These are phyloP conservation scores for Heritiera fomes DNA, from an alignment of 345 rosid species.

Conservation along the genomic window DNA sequence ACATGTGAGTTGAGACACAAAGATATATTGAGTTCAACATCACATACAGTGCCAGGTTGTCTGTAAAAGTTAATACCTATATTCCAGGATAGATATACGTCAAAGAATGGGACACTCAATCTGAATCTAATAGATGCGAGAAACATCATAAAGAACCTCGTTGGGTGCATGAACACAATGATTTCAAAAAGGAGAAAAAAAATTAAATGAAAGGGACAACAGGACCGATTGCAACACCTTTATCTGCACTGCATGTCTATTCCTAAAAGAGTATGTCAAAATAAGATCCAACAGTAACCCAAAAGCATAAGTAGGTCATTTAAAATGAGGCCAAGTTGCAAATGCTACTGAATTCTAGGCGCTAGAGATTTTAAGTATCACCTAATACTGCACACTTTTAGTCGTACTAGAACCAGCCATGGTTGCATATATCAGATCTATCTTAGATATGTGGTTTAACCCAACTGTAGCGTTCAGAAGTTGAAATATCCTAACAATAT, in stretches of 20 bases:
- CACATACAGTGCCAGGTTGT: too few relatives aligned
- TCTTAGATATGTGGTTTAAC: background rate
- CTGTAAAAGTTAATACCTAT: too few relatives aligned
- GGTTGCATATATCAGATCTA: background rate
- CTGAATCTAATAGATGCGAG: background rate
- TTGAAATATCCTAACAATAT: background rate
- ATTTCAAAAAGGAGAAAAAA: background rate
- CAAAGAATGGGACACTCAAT: background rate
- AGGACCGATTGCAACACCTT: background rate
- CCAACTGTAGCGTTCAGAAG: background rate
- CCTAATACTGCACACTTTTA: background rate
- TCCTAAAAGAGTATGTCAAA: background rate
- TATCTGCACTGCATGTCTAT: background rate
- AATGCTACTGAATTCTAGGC: background rate
- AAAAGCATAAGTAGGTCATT: background rate
- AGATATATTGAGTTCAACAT: too few relatives aligned
- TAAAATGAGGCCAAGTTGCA: background rate
- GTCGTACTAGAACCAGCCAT: too few relatives aligned
- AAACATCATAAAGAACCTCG: background rate
- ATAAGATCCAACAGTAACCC: background rate
- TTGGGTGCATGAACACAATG: background rate
- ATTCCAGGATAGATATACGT: too few relatives aligned
- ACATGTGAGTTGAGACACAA: background rate
- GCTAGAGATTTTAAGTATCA: background rate
- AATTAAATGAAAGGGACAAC: background rate